Evolutionary conservation across 306 rosid species (phyloP).

Genomic region (Medicago lupulina): DNA sequence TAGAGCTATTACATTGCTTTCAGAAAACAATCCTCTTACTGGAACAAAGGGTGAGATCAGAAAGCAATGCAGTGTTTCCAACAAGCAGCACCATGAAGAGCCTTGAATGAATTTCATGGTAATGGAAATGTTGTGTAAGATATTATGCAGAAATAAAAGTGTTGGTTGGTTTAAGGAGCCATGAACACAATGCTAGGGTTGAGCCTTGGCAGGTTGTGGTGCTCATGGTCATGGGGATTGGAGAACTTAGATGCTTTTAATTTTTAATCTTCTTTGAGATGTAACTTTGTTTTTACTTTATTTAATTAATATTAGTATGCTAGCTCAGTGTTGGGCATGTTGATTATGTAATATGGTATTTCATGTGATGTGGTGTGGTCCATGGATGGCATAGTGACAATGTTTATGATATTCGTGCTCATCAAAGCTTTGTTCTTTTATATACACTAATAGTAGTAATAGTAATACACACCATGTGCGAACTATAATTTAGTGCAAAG

Average conservation of each 20-base stretch:
- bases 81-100: constrained; percentile 62
- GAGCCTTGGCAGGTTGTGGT: constrained; percentile 22
- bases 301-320: constrained; percentile 27
- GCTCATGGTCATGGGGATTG: constrained; percentile 25
- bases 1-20: constrained; percentile 75
- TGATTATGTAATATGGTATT: constrained; percentile 5
- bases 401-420: constrained; percentile 42
- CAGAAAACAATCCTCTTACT: constrained; percentile 96
- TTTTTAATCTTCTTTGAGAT: constrained; percentile 21
- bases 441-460: not conserved
- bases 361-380: constrained; percentile 42
- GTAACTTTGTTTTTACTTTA: constrained; percentile 22
- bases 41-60: constrained; percentile 91
- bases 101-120: constrained; percentile 15
- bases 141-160: constrained; percentile 49
- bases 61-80: constrained; percentile 84
- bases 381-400: constrained; percentile 40
- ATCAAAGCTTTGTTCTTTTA: constrained; percentile 12
- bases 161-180: not conserved
- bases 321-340: constrained; percentile 42
- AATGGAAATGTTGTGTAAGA: constrained; percentile 34
- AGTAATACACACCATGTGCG: not conserved
- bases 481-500: not conserved
- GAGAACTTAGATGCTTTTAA: constrained; percentile 38
- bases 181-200: not conserved